Conservation (phyloP, 345 rosid genomes). For the Salix viminalis region DNA sequence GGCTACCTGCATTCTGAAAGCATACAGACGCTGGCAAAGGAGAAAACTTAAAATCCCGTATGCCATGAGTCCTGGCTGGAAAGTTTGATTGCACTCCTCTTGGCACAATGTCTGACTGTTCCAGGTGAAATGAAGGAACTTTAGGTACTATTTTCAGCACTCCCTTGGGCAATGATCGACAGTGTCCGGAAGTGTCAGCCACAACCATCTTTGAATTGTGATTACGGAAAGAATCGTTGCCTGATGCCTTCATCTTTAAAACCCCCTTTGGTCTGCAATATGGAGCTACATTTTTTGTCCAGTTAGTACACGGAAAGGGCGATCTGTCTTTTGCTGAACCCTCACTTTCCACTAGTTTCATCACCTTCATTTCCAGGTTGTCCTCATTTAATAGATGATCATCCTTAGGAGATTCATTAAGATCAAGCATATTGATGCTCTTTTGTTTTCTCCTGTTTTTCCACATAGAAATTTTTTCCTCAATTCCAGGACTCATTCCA, state of each 20-base stretch:
- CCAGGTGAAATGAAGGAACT: constrained; percentile 27
- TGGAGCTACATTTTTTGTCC: constrained; percentile 22
- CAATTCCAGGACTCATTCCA: constrained; percentile 24
- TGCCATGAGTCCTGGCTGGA: constrained; percentile 23
- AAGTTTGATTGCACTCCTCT: constrained; percentile 23
- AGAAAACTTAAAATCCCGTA: constrained; percentile 22
- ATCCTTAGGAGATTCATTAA: constrained; percentile 50
- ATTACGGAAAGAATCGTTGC: constrained; percentile 23
- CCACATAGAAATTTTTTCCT: constrained; percentile 46
- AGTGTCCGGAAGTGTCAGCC: constrained; percentile 15
- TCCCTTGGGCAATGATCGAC: constrained; percentile 48
- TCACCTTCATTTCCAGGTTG: constrained; percentile 23
- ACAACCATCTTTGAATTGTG: constrained; percentile 25
- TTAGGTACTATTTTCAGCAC: constrained; percentile 52
- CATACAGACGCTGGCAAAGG: constrained; percentile 25
- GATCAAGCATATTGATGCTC: constrained; percentile 43
- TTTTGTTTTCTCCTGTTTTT: constrained; percentile 32
- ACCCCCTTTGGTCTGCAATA: constrained; percentile 35
- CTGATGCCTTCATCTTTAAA: constrained; percentile 38
- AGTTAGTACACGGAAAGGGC: constrained; percentile 18
- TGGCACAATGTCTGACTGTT: constrained; percentile 25
- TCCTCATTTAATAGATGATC: constrained; percentile 26
- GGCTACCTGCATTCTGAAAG: constrained; percentile 25
- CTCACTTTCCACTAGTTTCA: constrained; percentile 22
- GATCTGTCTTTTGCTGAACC: constrained; percentile 18